Percentiles rank a stretch among this genome's conserved stretches.
Evolutionary conservation across 2,329 filamentous ascomycete species (phyloP).

Genomic region (Incumbomyces delicatus): DNA sequence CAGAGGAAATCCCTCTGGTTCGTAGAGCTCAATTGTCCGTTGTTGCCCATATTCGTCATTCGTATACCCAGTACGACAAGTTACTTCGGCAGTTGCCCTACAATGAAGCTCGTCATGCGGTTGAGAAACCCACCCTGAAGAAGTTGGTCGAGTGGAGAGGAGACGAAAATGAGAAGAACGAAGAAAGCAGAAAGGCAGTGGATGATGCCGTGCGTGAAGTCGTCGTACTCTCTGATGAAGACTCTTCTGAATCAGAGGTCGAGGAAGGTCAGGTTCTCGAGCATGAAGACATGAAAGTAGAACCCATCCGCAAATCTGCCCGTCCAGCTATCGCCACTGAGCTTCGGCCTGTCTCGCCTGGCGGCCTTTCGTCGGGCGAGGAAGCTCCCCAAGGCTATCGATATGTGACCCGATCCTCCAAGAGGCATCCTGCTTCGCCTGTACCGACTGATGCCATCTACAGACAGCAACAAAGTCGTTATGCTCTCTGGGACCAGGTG

Average conservation of each 20-base stretch:
- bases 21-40: conserved; percentile 52
- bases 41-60: conserved; percentile 52
- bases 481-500: conserved; percentile 38
- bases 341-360: conserved; percentile 1
- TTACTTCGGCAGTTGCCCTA: conserved; percentile 45
- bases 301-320: conserved; percentile 16
- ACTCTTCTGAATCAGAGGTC: conserved; percentile 39
- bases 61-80: conserved; percentile 53
- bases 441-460: conserved; percentile 25
- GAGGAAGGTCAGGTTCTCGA: conserved; percentile 22
- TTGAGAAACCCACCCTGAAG: conserved; percentile 46
- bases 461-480: conserved; percentile 37
- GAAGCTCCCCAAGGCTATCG: conserved; percentile 30
- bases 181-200: conserved; percentile 42
- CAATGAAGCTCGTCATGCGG: conserved; percentile 43
- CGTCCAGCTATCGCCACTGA: conserved; percentile 1
- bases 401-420: conserved; percentile 24
- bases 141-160: conserved; percentile 55
- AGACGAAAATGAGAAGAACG: conserved; percentile 44
- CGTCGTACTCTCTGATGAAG: conserved; percentile 54
- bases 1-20: conserved; percentile 42
- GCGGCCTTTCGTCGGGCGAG: conserved; percentile 23
- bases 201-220: conserved; percentile 56
- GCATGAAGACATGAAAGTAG: conserved; percentile 31
- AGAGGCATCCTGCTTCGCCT: conserved; percentile 17